Evolutionary conservation across 2,329 filamentous ascomycete species (phyloP).

Genomic region (Grosmannia huntii): DNA sequence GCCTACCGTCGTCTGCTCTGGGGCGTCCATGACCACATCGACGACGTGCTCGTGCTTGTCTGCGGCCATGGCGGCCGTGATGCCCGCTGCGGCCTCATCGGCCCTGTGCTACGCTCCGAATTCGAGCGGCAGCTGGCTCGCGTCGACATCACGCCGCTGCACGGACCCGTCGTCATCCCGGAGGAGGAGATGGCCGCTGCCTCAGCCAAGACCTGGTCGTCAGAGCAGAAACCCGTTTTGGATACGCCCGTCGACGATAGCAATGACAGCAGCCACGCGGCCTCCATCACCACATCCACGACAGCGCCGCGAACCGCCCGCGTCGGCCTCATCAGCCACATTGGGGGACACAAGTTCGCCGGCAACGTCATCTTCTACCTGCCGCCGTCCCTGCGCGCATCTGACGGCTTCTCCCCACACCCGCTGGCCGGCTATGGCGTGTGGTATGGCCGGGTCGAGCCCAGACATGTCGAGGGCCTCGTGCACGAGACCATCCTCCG

Average conservation of each 20-base stretch:
- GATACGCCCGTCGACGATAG: background rate
- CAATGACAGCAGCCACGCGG: background rate
- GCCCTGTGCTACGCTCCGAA: slow-evolving; percentile 56
- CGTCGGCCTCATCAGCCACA: slow-evolving; percentile 62
- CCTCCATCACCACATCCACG: background rate
- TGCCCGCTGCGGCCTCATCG: slow-evolving; percentile 66
- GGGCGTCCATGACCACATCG: slow-evolving; percentile 42
- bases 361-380: slow-evolving; percentile 76
- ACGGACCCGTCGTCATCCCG: slow-evolving; percentile 29
- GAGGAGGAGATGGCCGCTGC: slow-evolving; percentile 11
- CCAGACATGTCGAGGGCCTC: slow-evolving; percentile 63
- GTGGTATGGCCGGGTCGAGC: slow-evolving; percentile 72
- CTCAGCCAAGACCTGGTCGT: background rate
- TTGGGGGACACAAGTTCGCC: slow-evolving; percentile 76
- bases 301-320: slow-evolving; percentile 31
- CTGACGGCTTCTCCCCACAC: slow-evolving; percentile 33
- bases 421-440: slow-evolving; percentile 58
- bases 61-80: slow-evolving; percentile 83
- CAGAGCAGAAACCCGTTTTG: background rate
- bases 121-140: slow-evolving; percentile 50
- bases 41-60: slow-evolving; percentile 65
- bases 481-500: slow-evolving; percentile 55
- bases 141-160: slow-evolving; percentile 35
- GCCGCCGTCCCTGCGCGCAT: slow-evolving; percentile 37
- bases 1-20: slow-evolving; percentile 38